Percentiles rank a stretch among this genome's conserved stretches.
phyloP scores from a whole-genome alignment of 1,139 yeast species.

The Sugiyamaella paludigena region DNA sequence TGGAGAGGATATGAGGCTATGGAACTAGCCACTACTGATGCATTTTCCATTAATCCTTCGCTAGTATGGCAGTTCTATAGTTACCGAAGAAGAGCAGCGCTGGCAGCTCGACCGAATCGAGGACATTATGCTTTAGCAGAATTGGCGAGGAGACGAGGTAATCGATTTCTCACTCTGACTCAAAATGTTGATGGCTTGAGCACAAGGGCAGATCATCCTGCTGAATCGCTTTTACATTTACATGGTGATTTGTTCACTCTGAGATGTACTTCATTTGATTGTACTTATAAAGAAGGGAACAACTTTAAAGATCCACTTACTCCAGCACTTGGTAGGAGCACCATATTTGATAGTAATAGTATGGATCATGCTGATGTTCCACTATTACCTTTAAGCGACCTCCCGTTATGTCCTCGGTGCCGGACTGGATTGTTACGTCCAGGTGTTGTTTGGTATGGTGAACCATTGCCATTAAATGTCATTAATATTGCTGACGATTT shows the following conservation, averaged over 20 bases:
- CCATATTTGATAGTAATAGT: conserved; percentile 12
- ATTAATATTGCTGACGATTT: conserved; percentile 70
- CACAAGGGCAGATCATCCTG: conserved; percentile 60
- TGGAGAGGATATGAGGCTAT: conserved; percentile 80
- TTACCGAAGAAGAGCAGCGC: conserved; percentile 61
- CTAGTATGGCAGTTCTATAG: conserved; percentile 88
- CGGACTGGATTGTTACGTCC: conserved; percentile 64
- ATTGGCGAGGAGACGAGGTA: conserved; percentile 43
- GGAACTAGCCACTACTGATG: conserved; percentile 88
- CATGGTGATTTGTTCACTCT: conserved; percentile 78
- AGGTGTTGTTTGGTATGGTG: conserved; percentile 94
- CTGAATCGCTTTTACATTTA: conserved; percentile 53
- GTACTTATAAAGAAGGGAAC: conserved; percentile 56
- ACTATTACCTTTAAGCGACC: conserved; percentile 46
- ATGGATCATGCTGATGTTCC: conserved; percentile 10
- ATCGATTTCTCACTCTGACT: conserved; percentile 58
- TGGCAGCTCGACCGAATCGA: conserved; percentile 63
- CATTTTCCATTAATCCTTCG: conserved; percentile 77
- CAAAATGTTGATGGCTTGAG: conserved; percentile 82
- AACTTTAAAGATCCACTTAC: conserved; percentile 64
- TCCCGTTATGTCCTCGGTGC: conserved; percentile 81
- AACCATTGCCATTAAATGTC: conserved; percentile 62
- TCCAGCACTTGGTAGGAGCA: conserved; percentile 44
- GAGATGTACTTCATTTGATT: conserved; percentile 71
- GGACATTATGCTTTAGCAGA: conserved; percentile 72